phyloP scores from a whole-genome alignment of 495 filamentous ascomycete genomes.

The Podospora fimiseda region DNA sequence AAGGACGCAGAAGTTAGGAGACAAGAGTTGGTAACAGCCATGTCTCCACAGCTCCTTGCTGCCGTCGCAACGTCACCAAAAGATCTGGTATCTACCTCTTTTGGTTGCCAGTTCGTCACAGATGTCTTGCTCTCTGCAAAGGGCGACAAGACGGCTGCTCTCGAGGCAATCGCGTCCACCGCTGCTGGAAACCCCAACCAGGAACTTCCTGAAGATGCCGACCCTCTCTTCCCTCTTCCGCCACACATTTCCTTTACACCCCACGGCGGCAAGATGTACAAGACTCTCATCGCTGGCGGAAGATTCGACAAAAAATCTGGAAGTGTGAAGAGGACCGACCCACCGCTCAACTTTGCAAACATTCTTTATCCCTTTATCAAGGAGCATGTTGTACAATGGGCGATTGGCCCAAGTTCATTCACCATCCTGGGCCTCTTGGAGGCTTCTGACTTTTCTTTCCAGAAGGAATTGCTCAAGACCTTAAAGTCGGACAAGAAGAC shows the following conservation, averaged over 20 bases:
- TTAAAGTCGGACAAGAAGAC: conserved; percentile 54
- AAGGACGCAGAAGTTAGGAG: conserved; percentile 74
- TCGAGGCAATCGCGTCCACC: conserved; percentile 64
- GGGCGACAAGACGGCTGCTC: conserved; percentile 63
- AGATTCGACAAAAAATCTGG: conserved; percentile 67
- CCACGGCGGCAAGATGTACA: conserved; percentile 77
- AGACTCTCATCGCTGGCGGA: conserved; percentile 80
- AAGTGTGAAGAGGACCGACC: conserved; percentile 61
- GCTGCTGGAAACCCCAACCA: conserved; percentile 56
- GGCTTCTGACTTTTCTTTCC: conserved; percentile 64
- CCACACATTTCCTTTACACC: conserved; percentile 54
- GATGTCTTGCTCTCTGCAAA: conserved; percentile 74
- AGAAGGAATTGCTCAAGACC: conserved; percentile 55
- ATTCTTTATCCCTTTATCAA: conserved; percentile 71
- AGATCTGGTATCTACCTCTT: conserved; percentile 62
- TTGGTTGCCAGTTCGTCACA: conserved; percentile 78
- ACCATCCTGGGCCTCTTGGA: conserved; percentile 76
- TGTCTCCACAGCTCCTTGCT: conserved; percentile 62
- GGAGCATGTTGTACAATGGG: conserved; percentile 75
- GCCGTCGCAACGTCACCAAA: conserved; percentile 62
- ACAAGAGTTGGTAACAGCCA: conserved; percentile 63
- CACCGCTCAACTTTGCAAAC: conserved; percentile 71
- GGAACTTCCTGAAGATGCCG: conserved; percentile 30
- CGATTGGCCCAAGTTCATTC: conserved; percentile 72
- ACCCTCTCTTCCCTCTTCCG: conserved; percentile 22